Evolutionary conservation across 2,329 filamentous ascomycete species (phyloP).

Genomic region (Dactylellina cionopaga): DNA sequence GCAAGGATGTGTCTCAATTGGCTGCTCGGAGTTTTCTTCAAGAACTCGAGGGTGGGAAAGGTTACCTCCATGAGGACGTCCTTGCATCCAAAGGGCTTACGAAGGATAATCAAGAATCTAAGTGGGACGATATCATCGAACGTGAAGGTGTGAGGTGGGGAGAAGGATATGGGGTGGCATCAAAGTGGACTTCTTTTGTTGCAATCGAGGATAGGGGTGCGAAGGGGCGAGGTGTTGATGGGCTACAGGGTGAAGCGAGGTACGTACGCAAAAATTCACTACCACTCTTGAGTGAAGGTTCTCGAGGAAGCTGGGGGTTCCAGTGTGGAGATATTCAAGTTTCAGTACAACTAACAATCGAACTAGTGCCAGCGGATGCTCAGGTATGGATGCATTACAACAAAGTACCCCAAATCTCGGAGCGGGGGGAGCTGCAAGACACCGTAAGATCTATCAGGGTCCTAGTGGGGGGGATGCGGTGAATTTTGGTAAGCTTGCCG

Average conservation of each 20-base stretch:
- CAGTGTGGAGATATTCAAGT: no score
- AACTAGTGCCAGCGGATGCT: no score
- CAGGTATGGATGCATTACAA: no score
- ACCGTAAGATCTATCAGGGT: no score
- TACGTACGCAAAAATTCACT: neutral
- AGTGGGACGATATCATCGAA: conserved; percentile 71
- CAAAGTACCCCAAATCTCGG: no score
- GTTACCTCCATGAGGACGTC: conserved; percentile 70
- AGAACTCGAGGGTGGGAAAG: conserved; percentile 76
- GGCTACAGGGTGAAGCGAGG: neutral
- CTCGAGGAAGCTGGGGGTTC: no score
- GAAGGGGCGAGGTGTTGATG: neutral
- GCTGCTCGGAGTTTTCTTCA: conserved; percentile 74
- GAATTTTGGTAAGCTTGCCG: no score
- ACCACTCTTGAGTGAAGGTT: no score
- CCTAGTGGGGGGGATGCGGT: no score
- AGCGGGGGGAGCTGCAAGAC: no score
- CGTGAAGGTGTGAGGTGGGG: conserved; percentile 74
- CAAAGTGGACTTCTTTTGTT: conserved; percentile 78
- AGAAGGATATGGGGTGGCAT: conserved; percentile 72
- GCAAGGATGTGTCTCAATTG: conserved; percentile 67
- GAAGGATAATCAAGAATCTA: conserved; percentile 64
- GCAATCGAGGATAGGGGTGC: conserved; percentile 67
- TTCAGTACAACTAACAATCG: no score
- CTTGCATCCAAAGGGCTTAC: conserved; percentile 63